A percentile compares a stretch with the other conserved stretches of the same genome.
Conservation (phyloP, 2,329 filamentous ascomycete genomes). For the Paecilomyces sp. region DNA sequence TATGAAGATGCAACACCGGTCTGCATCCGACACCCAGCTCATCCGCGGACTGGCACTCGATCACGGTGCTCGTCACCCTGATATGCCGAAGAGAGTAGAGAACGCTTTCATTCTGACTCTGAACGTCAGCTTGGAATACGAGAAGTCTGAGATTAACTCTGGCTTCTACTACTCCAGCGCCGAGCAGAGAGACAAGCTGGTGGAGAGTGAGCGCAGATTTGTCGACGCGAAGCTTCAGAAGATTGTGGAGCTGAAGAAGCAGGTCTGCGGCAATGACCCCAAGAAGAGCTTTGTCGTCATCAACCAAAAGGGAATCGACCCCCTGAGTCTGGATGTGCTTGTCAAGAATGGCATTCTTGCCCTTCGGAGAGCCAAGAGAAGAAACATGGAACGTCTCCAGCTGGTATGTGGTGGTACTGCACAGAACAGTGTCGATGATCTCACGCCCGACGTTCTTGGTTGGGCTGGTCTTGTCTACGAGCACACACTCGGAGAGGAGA, state of each 20-base stretch:
- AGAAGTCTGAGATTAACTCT: conserved; percentile 99
- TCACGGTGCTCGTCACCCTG: conserved; percentile 91
- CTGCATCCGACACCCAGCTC: conserved; percentile 89
- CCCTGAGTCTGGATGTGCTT: conserved; percentile 86
- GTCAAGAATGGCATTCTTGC: conserved; percentile 98
- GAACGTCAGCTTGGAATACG: conserved; percentile 96
- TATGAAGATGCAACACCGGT: conserved; percentile 99
- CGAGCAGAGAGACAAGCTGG: conserved; percentile 94
- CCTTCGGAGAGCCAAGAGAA: conserved; percentile 86
- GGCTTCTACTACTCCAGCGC: conserved; percentile 98
- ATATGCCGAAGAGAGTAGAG: conserved; percentile 95
- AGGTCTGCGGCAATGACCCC: conserved; percentile 86
- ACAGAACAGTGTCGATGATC: conserved; percentile 94
- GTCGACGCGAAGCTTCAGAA: conserved; percentile 95
- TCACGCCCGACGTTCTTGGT: conserved; percentile 79
- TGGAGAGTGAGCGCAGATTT: conserved; percentile 92
- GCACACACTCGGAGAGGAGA: conserved; percentile 95
- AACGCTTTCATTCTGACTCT: conserved; percentile 93
- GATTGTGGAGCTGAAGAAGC: conserved; percentile 96
- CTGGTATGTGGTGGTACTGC: conserved; percentile 84
- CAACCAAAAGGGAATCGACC: conserved; percentile 99
- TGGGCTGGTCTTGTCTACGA: conserved; percentile 97
- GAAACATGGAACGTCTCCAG: conserved; percentile 98
- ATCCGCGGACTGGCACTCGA: conserved; percentile 90
- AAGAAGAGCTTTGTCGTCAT: conserved; percentile 97